Evolutionary conservation across 768 basidiomycete genomes (phyloP).

Genomic region (Naematelia aurantialba): DNA sequence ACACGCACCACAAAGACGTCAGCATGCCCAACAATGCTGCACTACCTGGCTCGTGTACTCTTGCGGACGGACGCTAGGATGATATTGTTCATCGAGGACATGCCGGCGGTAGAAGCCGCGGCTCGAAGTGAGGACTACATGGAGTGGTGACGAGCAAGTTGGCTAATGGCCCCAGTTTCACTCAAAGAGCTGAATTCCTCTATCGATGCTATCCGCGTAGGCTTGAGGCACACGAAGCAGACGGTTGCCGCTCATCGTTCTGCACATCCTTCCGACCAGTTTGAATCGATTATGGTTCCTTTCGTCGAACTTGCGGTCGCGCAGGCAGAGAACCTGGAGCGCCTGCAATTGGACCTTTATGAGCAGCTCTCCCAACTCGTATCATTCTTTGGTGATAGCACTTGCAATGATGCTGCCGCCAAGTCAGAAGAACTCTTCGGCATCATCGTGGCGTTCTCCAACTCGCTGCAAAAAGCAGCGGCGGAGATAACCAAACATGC

Average conservation of each 20-base stretch:
- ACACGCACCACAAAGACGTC: conserved; percentile 68
- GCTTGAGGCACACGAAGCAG: conserved; percentile 56
- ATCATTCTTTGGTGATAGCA: conserved; percentile 71
- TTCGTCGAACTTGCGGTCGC: conserved; percentile 58
- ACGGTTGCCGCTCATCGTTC: conserved; percentile 47
- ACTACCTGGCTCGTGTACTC: conserved; percentile 77
- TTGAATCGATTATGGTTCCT: conserved; percentile 59
- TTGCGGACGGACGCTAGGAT: conserved; percentile 64
- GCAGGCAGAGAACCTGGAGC: conserved; percentile 64
- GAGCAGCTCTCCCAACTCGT: conserved; percentile 62
- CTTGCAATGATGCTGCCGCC: conserved; percentile 33
- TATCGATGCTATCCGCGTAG: conserved; percentile 5
- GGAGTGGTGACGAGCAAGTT: neutral
- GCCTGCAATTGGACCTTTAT: conserved; percentile 60
- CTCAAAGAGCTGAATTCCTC: conserved; percentile 2
- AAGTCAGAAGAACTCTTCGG: conserved; percentile 77
- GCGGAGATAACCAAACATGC: conserved; percentile 53
- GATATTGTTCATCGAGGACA: conserved; percentile 70
- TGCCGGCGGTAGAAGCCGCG: conserved; percentile 76
- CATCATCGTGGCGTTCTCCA: conserved; percentile 24
- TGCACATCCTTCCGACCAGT: conserved; percentile 50
- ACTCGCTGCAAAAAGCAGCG: conserved; percentile 41
- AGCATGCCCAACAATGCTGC: conserved; percentile 82
- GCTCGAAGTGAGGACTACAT: conserved; percentile 61
- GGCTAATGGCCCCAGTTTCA: conserved; percentile 3